These are phyloP conservation scores for Sphagnurus paluster DNA, from an alignment of 1,284 basidiomycete genomes.

Conservation along the genomic window DNA sequence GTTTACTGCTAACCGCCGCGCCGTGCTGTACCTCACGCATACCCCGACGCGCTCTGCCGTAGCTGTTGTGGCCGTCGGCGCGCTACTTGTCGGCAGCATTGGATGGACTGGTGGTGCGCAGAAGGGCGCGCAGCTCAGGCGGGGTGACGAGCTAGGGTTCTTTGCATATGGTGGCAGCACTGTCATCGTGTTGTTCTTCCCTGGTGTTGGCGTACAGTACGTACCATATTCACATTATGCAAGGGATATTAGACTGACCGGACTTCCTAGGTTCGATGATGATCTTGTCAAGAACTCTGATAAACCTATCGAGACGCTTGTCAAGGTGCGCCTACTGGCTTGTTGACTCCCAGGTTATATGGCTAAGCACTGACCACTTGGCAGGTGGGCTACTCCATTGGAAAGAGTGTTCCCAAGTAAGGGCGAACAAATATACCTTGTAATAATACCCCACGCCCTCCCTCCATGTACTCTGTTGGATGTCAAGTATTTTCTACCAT, in stretches of 20 bases:
- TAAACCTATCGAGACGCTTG: constrained; percentile 67
- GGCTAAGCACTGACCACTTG: not conserved
- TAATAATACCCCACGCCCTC: too few relatives aligned
- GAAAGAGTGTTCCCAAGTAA: not conserved
- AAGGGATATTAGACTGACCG: not conserved
- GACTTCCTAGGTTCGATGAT: constrained; percentile 49
- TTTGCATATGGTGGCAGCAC: constrained; percentile 77
- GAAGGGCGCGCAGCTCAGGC: constrained; percentile 36
- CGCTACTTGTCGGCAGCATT: constrained; percentile 52
- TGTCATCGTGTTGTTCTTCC: constrained; percentile 49
- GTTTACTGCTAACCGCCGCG: constrained; percentile 71
- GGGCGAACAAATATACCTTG: too few relatives aligned
- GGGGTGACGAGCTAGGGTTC: constrained; percentile 61
- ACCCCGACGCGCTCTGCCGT: constrained; percentile 42
- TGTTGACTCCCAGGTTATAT: not conserved
- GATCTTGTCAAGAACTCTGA: constrained; percentile 65
- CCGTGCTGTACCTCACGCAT: constrained; percentile 55
- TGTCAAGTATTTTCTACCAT: too few relatives aligned
- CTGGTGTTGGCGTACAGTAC: constrained; percentile 53
- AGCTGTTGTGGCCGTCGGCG: constrained; percentile 65
- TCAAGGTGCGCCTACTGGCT: constrained; percentile 48
- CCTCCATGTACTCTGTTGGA: too few relatives aligned
- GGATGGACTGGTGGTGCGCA: constrained; percentile 44
- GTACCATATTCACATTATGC: constrained; percentile 6
- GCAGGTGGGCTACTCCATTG: constrained; percentile 10